Base-by-base conservation (phyloP, 441 rosid genomes). In the Brassica hybrid region DNA sequence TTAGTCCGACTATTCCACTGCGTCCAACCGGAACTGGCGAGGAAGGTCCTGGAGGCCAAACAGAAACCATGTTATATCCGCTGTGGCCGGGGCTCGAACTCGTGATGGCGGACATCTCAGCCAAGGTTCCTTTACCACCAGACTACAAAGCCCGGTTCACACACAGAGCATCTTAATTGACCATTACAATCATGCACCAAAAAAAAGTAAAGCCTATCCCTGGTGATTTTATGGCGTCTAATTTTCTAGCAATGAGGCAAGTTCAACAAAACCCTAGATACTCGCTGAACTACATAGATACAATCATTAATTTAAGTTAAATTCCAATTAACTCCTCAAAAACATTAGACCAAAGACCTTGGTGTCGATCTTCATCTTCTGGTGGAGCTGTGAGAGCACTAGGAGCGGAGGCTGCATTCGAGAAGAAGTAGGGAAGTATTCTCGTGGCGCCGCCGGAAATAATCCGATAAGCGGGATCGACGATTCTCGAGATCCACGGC, bases 391-490 rank as follows among this genome's bases (percentile, higher is more conserved):
- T 87, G 3, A 86, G 83, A 58, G 90, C 77, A 7, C 0, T 34
- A 34, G 38, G 38, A 34, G 38, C 27, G 0, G 88, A 50, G 61
- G 75, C 57, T 14, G 86, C 68, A 18, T 81, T 83, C 14, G 87
- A 79, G 82, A 93, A 91, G 79, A 94, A 70, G 63, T 88, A 88
- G 14, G 97, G 98, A 18, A 94, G 80, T 14, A 90, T 65, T 34
- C 74, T 84, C 48, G 86, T 80, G 64, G 90, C 90, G 57, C 94
- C 92, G 70, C 83, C 81, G 60, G 89, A 73, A 5, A 90, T 82
- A 56, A 90, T 82, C 77, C 89, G 91, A 78, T 71, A 81, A 75
- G 96, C 97, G 27, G 98, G 98, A 81, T 91, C 88, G 64, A 94
- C 89, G 66, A 94, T 86, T 87, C 81, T 91, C 61, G 92, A 89